A percentile compares a stretch with the other conserved stretches of the same genome.
These are phyloP conservation scores for Aspergillus tamarii DNA, from an alignment of 2,329 filamentous ascomycete species.

Conservation along the genomic window DNA sequence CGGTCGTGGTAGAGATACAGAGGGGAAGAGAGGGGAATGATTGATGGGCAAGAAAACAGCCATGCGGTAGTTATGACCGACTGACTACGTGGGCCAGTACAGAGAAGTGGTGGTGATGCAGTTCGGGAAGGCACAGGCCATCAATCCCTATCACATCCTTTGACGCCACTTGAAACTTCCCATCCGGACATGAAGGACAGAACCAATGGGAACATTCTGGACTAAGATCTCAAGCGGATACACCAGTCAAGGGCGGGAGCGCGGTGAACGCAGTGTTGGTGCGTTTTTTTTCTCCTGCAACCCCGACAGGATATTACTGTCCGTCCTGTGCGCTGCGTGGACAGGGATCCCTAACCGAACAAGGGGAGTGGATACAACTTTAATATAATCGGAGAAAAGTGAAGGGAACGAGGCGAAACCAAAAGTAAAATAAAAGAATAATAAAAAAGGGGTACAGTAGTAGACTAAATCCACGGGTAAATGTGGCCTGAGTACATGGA, in stretches of 20 bases:
- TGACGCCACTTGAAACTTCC: slow-evolving; percentile 31
- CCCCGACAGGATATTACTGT: background rate
- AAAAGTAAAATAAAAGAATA: background rate
- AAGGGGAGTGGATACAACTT: background rate
- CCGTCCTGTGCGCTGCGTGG: background rate
- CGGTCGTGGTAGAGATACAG: slow-evolving; percentile 9
- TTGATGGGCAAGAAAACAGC: slow-evolving; percentile 14
- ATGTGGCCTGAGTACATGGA: background rate
- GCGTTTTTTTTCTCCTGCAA: slow-evolving; percentile 16
- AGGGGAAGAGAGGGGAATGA: slow-evolving; percentile 16
- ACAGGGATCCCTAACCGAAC: slow-evolving; percentile 10
- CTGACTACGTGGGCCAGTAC: slow-evolving; percentile 25
- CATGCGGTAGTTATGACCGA: slow-evolving; percentile 13
- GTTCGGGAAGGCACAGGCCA: slow-evolving; percentile 35
- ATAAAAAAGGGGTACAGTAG: background rate
- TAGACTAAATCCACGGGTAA: background rate
- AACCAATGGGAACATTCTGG: slow-evolving; percentile 27
- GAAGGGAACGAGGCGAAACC: background rate
- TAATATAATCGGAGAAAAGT: background rate
- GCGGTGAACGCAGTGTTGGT: slow-evolving; percentile 17
- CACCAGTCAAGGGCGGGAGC: slow-evolving; percentile 8
- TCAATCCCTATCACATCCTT: slow-evolving; percentile 30
- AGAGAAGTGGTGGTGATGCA: slow-evolving; percentile 26
- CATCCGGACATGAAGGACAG: slow-evolving; percentile 26
- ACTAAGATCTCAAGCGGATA: slow-evolving; percentile 17